phyloP scores from a whole-genome alignment of 2,329 filamentous ascomycete species.

The Teratosphaeria zuluensis region DNA sequence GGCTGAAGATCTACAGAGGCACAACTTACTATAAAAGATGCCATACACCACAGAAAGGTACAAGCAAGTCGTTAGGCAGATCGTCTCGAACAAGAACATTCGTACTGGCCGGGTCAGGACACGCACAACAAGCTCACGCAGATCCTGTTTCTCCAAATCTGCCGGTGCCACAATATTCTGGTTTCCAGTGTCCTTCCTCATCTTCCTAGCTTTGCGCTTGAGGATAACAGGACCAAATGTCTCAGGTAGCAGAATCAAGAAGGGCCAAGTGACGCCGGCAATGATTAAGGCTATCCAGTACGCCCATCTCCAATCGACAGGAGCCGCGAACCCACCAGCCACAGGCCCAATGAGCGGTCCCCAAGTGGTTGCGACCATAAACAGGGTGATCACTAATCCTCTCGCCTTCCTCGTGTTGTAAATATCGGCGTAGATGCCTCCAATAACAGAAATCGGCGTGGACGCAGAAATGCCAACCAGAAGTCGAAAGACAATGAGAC shows the following conservation, averaged over 20 bases:
- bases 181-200: constrained; percentile 42
- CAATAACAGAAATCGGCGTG: constrained; percentile 48
- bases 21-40: constrained; percentile 46
- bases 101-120: constrained; percentile 61
- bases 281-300: constrained; percentile 64
- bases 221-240: constrained; percentile 38
- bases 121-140: constrained; percentile 54
- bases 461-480: constrained; percentile 35
- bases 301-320: constrained; percentile 58
- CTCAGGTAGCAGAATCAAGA: constrained; percentile 51
- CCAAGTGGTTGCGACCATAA: constrained; percentile 56
- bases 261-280: constrained; percentile 51
- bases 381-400: constrained; percentile 52
- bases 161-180: constrained; percentile 47
- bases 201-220: constrained; percentile 37
- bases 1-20: background rate
- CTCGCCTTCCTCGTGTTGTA: constrained; percentile 47
- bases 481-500: constrained; percentile 35
- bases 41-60: constrained; percentile 55
- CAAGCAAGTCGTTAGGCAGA: constrained; percentile 63
- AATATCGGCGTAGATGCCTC: constrained; percentile 56
- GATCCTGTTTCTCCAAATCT: constrained; percentile 47
- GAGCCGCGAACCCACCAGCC: constrained; percentile 51
- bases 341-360: constrained; percentile 59
- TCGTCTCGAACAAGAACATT: constrained; percentile 64